Conservation (phyloP, 176 grass and related monocot species). For the Phragmites australis region DNA sequence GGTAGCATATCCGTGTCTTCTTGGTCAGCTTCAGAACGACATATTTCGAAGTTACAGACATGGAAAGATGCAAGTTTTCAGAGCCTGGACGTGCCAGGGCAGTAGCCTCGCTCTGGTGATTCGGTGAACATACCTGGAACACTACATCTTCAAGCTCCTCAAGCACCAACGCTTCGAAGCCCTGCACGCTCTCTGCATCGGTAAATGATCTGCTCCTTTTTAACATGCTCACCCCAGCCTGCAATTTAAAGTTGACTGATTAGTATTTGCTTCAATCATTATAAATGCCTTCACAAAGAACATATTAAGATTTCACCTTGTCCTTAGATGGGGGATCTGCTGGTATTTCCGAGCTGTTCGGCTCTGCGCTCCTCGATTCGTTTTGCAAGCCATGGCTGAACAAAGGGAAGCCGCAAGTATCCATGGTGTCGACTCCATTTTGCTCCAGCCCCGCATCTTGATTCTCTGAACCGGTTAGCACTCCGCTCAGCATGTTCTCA, state of each 20-base stretch:
- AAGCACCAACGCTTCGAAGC: slow-evolving; percentile 49
- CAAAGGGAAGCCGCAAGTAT: slow-evolving; percentile 59
- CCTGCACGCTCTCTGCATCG: slow-evolving; percentile 1
- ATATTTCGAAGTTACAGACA: not conserved
- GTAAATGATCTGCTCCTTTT: slow-evolving; percentile 8
- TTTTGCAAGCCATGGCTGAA: slow-evolving; percentile 51
- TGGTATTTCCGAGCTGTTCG: not conserved
- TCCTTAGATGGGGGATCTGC: not conserved
- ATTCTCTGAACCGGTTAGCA: slow-evolving; percentile 29
- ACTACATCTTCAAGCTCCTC: slow-evolving; percentile 61
- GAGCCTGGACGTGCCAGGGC: not conserved
- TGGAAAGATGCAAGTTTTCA: not conserved
- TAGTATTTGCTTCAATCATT: not conserved
- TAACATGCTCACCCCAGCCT: slow-evolving; percentile 25
- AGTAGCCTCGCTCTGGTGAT: not conserved
- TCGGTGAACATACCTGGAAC: slow-evolving; percentile 48
- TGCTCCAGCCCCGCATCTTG: not conserved
- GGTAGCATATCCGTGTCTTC: slow-evolving; percentile 64
- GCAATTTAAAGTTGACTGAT: slow-evolving; percentile 13
- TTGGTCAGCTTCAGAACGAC: slow-evolving; percentile 55
- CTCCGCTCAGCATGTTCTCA: slow-evolving; percentile 45
- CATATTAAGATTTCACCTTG: slow-evolving; percentile 25
- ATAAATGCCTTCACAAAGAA: not conserved
- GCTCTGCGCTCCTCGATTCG: not conserved
- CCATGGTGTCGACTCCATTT: slow-evolving; percentile 42